phyloP scores from a whole-genome alignment of 345 rosid species.

The Eucalyptus lansdowneana region DNA sequence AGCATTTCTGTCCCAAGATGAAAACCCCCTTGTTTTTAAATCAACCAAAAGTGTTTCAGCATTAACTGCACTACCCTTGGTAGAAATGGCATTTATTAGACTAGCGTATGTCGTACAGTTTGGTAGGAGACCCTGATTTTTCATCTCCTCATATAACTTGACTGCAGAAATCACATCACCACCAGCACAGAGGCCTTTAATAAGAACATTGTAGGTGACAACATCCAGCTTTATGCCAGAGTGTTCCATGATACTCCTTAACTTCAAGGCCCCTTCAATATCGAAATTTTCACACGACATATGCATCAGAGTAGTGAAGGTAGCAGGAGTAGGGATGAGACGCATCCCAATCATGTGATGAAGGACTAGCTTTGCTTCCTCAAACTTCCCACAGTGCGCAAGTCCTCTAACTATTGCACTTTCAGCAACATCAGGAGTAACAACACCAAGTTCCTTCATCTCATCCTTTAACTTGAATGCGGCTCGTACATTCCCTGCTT shows the following conservation, averaged over 20 bases:
- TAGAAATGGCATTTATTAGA: conserved; percentile 39
- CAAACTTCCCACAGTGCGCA: conserved; percentile 71
- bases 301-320: conserved; percentile 74
- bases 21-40: conserved; percentile 43
- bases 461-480: conserved; percentile 65
- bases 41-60: conserved; percentile 45
- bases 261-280: conserved; percentile 35
- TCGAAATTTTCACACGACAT: conserved; percentile 37
- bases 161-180: conserved; percentile 42
- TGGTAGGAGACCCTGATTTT: conserved; percentile 46
- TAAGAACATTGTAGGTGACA: conserved; percentile 63
- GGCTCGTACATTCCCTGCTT: conserved; percentile 38
- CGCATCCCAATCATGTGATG: conserved; percentile 38
- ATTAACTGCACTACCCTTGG: background rate
- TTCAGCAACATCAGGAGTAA: conserved; percentile 53
- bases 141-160: conserved; percentile 70
- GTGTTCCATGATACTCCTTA: conserved; percentile 33
- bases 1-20: conserved; percentile 20
- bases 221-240: conserved; percentile 57
- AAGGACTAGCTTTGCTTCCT: conserved; percentile 53
- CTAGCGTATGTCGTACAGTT: conserved; percentile 46
- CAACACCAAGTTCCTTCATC: conserved; percentile 32
- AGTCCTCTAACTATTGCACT: conserved; percentile 85
- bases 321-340: conserved; percentile 63
- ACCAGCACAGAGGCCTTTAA: conserved; percentile 48